A percentile compares a stretch with the other conserved stretches of the same genome.
Conservation (phyloP, 2,329 filamentous ascomycete species). For the Penicillium sp. region DNA sequence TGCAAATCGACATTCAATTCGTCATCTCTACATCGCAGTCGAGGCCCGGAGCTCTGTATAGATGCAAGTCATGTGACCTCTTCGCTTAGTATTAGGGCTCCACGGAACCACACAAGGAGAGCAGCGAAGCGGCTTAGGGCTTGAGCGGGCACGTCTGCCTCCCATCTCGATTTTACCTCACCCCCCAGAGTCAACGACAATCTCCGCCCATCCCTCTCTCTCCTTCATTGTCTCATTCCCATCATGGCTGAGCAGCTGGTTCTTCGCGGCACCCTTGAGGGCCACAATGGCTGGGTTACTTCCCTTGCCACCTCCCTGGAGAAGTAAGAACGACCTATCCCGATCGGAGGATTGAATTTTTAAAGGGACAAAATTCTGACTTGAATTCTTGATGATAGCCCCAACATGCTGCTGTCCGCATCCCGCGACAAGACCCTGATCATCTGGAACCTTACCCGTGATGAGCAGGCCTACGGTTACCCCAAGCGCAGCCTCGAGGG, state of each 20-base stretch:
- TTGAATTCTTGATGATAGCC: conserved; percentile 55
- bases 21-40: not conserved
- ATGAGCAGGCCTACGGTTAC: conserved; percentile 97
- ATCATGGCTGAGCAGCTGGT: conserved; percentile 90
- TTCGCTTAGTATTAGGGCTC: conserved; percentile 39
- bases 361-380: conserved; percentile 40
- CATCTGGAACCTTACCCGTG: conserved; percentile 99
- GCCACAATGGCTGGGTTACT: conserved; percentile 99
- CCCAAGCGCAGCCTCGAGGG: conserved; percentile 98
- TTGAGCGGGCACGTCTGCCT: conserved; percentile 38
- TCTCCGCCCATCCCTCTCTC: conserved; percentile 43
- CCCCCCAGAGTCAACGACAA: conserved; percentile 41
- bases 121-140: conserved; percentile 41
- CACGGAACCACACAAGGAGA: conserved; percentile 30
- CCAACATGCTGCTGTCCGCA: conserved; percentile 98
- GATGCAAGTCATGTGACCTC: conserved; percentile 24
- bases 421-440: conserved; percentile 98
- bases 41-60: conserved; percentile 2
- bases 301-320: conserved; percentile 97
- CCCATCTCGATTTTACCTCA: conserved; percentile 42
- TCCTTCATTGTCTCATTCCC: conserved; percentile 42
- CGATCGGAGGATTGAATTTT: conserved; percentile 27
- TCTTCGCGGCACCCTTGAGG: conserved; percentile 95
- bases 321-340: conserved; percentile 65
- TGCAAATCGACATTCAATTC: not conserved